These are phyloP conservation scores for Epicoccum sorghinum DNA, from an alignment of 2,329 filamentous ascomycete genomes.

Conservation along the genomic window DNA sequence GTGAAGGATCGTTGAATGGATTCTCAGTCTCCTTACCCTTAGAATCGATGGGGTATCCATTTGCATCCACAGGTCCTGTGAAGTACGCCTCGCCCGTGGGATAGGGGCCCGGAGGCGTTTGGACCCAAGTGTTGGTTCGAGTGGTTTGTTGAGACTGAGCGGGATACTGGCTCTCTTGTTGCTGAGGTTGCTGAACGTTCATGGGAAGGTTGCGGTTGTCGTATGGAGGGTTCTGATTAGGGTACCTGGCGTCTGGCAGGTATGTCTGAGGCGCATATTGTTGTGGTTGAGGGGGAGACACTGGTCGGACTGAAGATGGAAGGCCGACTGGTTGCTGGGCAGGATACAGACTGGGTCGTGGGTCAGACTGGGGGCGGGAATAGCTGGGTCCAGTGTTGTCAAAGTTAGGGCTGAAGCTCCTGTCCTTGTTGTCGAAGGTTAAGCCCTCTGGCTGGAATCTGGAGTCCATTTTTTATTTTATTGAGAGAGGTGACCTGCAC, in stretches of 20 bases:
- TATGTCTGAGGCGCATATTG: constrained; percentile 23
- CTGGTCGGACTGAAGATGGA: constrained; percentile 21
- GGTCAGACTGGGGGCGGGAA: constrained; percentile 17
- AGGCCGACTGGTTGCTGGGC: constrained; percentile 11
- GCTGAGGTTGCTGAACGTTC: constrained; percentile 18
- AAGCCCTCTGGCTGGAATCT: constrained; percentile 36
- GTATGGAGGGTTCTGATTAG: constrained; percentile 14
- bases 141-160: constrained; percentile 30
- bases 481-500: constrained; percentile 42
- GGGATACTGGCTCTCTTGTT: constrained; percentile 18
- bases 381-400: constrained; percentile 22
- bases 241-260: constrained; percentile 4
- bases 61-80: constrained; percentile 27
- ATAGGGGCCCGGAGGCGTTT: constrained; percentile 31
- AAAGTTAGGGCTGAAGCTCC: constrained; percentile 29
- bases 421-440: constrained; percentile 33
- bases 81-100: constrained; percentile 30
- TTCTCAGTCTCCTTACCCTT: constrained; percentile 31
- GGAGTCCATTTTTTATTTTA: constrained; percentile 36
- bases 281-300: constrained; percentile 20
- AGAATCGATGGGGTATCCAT: constrained; percentile 34
- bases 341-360: constrained; percentile 22
- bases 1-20: constrained; percentile 24
- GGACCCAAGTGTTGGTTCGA: constrained; percentile 38
- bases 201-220: constrained; percentile 9